Evolutionary conservation across 2,329 filamentous ascomycete genomes (phyloP), one percentile per base, ranked within the genome.

Genomic region (Botrytis pseudocinerea): DNA sequence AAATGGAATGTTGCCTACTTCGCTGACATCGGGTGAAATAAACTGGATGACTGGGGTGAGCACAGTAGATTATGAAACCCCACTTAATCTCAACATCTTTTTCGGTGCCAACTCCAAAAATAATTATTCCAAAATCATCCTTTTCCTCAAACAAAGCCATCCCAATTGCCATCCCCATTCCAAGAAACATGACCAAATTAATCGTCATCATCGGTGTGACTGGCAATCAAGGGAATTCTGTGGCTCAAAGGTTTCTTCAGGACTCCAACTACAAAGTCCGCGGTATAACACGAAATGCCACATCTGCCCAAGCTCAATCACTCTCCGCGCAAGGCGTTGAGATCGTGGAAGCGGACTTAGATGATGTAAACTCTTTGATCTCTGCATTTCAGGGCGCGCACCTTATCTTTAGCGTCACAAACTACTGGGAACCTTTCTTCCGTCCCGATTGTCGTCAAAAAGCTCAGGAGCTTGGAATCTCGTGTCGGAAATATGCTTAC

Each of bases 261-360:
- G 73, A 87, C 77, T 80, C 82, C 38, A 78, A 82, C 62, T 87
- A 82, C 79, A 82, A 79, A 54, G 80, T 88, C 59, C 84, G 86
- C 4, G 86, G 82, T 63, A 79, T 87, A 72, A 87, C 85, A 6
- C 83, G 86, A 18, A 82, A 87, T 77, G 76, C 81, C 1, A 80
- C 79, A 38, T 85, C 84, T 74, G 80, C 83, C 0, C 78, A 81
- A 6, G 82, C 83, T 28, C 77, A 84, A 73, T 81, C 76, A 0
- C 80, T 87, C 28, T 76, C 80, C 0, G 79, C 73, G 1, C 79
- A 83, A 65, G 85, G 86, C 1, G 82, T 87, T 5, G 83, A 87
- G 42, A 78, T 87, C 0, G 82, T 86, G 10, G 22, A 65, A 42
- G 77, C 69, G 9, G 76, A 81, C 51, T 63, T 80, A 6, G 74